A percentile compares a stretch with the other conserved stretches of the same genome.
Evolutionary conservation across 257 asterid genomes (phyloP).

Genomic region (Parsonsia alboflavescens): DNA sequence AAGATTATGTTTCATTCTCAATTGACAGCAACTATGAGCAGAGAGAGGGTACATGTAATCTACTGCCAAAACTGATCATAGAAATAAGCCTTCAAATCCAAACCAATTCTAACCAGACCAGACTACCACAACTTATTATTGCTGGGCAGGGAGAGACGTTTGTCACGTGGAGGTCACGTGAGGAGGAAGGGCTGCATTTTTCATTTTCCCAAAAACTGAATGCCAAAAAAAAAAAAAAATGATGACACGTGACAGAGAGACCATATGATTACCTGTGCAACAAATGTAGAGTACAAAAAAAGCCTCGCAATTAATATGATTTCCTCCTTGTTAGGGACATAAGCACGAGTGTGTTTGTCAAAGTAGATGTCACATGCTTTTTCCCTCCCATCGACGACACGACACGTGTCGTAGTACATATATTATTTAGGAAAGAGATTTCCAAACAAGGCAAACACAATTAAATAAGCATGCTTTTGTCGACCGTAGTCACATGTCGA

Average conservation of each 20-base stretch:
- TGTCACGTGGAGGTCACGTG: conserved; percentile 5
- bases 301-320: conserved; percentile 10
- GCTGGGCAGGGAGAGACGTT: not conserved
- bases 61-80: not conserved
- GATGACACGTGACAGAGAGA: conserved; percentile 13
- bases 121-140: not conserved
- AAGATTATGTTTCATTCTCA: not conserved
- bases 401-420: conserved; percentile 47
- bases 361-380: conserved; percentile 60
- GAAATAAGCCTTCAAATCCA: not conserved
- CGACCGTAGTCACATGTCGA: conserved; percentile 47
- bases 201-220: too few relatives aligned
- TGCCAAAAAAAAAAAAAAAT: not conserved
- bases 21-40: not conserved
- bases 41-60: not conserved
- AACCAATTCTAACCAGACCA: not conserved
- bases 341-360: conserved; percentile 58
- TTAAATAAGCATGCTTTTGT: conserved; percentile 45
- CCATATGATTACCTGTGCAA: not conserved
- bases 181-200: not conserved
- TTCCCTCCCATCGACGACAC: conserved; percentile 30
- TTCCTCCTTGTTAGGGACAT: conserved; percentile 56
- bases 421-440: conserved; percentile 34
- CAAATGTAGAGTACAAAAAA: conserved; percentile 4
- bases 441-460: conserved; percentile 37